Evolutionary conservation across 208 protist species (phyloP).

Genomic region (Leishmania gerbilli): DNA sequence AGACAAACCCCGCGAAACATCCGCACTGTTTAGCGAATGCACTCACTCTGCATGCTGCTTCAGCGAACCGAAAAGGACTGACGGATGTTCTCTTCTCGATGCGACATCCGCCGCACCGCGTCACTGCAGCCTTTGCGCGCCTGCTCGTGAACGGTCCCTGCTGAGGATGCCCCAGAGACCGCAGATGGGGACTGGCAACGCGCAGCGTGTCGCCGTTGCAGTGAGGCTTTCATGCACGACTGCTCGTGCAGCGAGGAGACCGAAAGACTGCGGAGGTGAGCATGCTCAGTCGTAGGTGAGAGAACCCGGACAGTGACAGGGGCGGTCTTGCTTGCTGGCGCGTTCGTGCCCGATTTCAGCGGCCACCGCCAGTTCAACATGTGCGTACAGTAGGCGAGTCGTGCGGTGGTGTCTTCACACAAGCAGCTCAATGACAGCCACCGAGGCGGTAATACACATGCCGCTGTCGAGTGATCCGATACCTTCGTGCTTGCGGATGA

Average conservation of each 20-base stretch:
- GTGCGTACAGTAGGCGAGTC: slow-evolving; percentile 50
- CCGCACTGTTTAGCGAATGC: background rate
- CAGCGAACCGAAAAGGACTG: slow-evolving; percentile 58
- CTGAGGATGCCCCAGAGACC: slow-evolving; percentile 2
- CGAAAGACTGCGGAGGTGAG: slow-evolving; percentile 23
- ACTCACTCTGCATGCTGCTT: background rate
- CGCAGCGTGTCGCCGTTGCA: slow-evolving; percentile 18
- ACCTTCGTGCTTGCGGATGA: background rate
- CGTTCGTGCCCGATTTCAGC: background rate
- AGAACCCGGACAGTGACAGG: slow-evolving; percentile 16
- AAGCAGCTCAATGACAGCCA: slow-evolving; percentile 42
- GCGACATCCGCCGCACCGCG: slow-evolving; percentile 62
- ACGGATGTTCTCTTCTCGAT: slow-evolving; percentile 77
- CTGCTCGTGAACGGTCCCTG: slow-evolving; percentile 41
- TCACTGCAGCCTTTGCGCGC: slow-evolving; percentile 58
- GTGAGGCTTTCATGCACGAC: slow-evolving; percentile 10
- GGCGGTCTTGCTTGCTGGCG: background rate
- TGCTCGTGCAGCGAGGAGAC: slow-evolving; percentile 26
- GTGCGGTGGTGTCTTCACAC: slow-evolving; percentile 43
- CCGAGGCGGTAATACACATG: slow-evolving; percentile 13
- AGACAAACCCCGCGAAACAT: background rate
- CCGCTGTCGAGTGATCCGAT: background rate
- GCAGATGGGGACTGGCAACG: slow-evolving; percentile 11
- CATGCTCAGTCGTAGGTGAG: slow-evolving; percentile 24
- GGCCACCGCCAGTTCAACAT: slow-evolving; percentile 16